A percentile compares a stretch with the other conserved stretches of the same genome.
Conservation (phyloP, 2,329 filamentous ascomycete species). For the Xylaria sp. region DNA sequence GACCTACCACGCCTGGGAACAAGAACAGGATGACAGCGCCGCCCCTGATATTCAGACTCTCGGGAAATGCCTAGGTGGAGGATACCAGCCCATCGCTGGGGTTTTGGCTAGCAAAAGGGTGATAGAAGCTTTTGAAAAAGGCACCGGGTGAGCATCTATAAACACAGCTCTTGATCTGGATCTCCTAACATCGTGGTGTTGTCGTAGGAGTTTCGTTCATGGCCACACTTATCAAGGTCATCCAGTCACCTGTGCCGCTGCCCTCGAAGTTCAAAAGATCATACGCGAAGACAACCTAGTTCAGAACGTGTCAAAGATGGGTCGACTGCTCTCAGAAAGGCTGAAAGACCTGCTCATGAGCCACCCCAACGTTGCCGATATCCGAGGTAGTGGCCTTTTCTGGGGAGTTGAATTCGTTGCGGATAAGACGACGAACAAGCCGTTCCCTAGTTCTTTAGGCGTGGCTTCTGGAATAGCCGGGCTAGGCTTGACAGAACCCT, state of each 20-base stretch:
- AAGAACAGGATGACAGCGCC: conserved; percentile 64
- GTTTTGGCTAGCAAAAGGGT: conserved; percentile 67
- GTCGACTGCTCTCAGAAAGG: conserved; percentile 46
- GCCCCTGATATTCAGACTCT: conserved; percentile 74
- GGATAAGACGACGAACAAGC: conserved; percentile 51
- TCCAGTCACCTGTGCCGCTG: conserved; percentile 54
- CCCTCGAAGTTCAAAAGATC: conserved; percentile 54
- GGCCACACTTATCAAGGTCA: conserved; percentile 66
- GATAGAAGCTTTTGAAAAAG: conserved; percentile 55
- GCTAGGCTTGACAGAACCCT: conserved; percentile 37
- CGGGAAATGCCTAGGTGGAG: conserved; percentile 74
- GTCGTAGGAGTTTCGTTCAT: conserved; percentile 58
- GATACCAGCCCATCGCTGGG: conserved; percentile 70
- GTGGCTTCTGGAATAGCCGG: conserved; percentile 38
- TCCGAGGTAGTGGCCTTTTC: conserved; percentile 58
- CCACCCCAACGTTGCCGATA: conserved; percentile 54
- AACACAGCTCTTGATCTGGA: not conserved
- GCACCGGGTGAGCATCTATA: conserved; percentile 50
- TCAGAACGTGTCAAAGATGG: conserved; percentile 49
- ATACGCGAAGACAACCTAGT: conserved; percentile 52
- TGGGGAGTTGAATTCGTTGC: conserved; percentile 61
- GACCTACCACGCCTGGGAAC: conserved; percentile 70
- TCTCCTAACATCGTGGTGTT: conserved; percentile 6
- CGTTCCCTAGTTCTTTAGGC: conserved; percentile 48
- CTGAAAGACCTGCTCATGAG: conserved; percentile 46